phyloP scores from a whole-genome alignment of 768 basidiomycete species.

The Boletus eberwhitei region DNA sequence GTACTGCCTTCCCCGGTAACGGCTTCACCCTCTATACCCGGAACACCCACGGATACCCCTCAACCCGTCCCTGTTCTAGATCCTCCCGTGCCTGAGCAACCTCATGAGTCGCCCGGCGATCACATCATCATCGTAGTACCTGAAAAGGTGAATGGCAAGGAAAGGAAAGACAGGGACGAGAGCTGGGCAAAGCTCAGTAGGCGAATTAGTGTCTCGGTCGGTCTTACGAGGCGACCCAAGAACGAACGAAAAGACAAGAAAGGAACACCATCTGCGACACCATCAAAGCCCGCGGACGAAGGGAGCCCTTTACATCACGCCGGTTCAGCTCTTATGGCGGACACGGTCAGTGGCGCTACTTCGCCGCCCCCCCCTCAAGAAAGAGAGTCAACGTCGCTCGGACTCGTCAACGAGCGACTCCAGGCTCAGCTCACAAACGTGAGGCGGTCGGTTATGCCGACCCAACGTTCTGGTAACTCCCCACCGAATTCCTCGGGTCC shows the following conservation, averaged over 20 bases:
- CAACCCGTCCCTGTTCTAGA: conserved; percentile 9
- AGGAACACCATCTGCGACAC: conserved; percentile 8
- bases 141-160: conserved; percentile 34
- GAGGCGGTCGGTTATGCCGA: conserved; percentile 23
- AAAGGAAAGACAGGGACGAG: conserved; percentile 39
- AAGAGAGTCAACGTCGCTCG: conserved; percentile 21
- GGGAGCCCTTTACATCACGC: conserved; percentile 1
- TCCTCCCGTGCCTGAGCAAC: not conserved
- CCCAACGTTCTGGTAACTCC: conserved; percentile 20
- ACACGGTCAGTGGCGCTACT: not conserved
- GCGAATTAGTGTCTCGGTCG: conserved; percentile 59
- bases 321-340: conserved; percentile 8
- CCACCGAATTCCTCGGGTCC: conserved; percentile 17
- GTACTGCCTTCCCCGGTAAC: not conserved
- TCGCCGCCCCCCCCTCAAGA: conserved; percentile 9
- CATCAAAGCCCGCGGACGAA: conserved; percentile 31
- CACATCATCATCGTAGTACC: conserved; percentile 38
- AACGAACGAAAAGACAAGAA: conserved; percentile 39
- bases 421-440: conserved; percentile 25
- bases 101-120: conserved; percentile 18
- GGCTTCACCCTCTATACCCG: conserved; percentile 13
- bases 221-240: conserved; percentile 35
- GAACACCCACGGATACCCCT: conserved; percentile 11
- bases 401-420: conserved; percentile 26
- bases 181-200: conserved; percentile 65